Percentiles rank a stretch among this genome's conserved stretches.
Conservation (phyloP, 1,139 yeast genomes). For the Kazachstania sp. region DNA sequence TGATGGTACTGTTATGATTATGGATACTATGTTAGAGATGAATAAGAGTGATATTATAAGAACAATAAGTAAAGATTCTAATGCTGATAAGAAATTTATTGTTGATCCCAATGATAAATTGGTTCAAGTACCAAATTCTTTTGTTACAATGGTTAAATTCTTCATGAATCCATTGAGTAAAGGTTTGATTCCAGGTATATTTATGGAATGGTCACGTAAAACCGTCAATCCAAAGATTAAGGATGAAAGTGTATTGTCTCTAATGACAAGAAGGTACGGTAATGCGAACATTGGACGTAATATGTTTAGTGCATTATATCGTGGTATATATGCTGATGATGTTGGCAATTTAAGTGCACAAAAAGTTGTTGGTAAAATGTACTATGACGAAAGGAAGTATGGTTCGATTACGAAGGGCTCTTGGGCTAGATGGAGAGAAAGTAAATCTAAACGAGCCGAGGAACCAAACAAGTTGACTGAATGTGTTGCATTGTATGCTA, state of each 20-base stretch:
- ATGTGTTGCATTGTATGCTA: slow-evolving; percentile 15
- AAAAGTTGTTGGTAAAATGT: slow-evolving; percentile 46
- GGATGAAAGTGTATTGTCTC: slow-evolving; percentile 69
- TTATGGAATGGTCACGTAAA: slow-evolving; percentile 33
- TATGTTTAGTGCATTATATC: slow-evolving; percentile 69
- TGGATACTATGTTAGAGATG: slow-evolving; percentile 47
- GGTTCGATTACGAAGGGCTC: slow-evolving; percentile 49
- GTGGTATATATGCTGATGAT: slow-evolving; percentile 92
- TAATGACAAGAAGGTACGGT: slow-evolving; percentile 65
- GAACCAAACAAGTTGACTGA: slow-evolving; percentile 7
- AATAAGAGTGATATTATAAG: slow-evolving; percentile 38
- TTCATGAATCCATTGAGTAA: slow-evolving; percentile 38
- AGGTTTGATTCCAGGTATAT: slow-evolving; percentile 34
- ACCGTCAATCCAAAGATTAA: slow-evolving; percentile 14
- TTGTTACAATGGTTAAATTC: slow-evolving; percentile 36
- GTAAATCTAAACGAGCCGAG: slow-evolving; percentile 8
- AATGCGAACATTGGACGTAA: slow-evolving; percentile 45
- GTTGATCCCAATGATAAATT: slow-evolving; percentile 36
- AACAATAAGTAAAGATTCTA: slow-evolving; percentile 41
- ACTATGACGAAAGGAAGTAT: slow-evolving; percentile 46
- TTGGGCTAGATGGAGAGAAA: slow-evolving; percentile 14
- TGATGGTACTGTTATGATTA: slow-evolving; percentile 51
- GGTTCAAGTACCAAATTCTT: slow-evolving; percentile 42
- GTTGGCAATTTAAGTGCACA: slow-evolving; percentile 55
- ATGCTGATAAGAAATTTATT: slow-evolving; percentile 56